phyloP scores from a whole-genome alignment of 2,329 filamentous ascomycete genomes.

The Curvularia sp. region DNA sequence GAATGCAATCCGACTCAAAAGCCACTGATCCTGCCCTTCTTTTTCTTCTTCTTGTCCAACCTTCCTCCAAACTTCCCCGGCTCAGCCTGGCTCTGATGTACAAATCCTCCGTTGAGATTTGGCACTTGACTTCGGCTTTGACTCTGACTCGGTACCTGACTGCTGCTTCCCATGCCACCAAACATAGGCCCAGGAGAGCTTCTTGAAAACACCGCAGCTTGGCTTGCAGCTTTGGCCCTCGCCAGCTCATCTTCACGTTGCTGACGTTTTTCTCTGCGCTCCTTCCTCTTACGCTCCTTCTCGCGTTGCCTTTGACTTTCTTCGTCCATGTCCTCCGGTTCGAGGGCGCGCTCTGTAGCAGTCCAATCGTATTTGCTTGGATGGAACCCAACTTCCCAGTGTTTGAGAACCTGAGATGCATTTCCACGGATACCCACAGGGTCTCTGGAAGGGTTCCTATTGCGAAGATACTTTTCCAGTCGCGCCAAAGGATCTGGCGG shows the following conservation, averaged over 20 bases:
- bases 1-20: constrained; percentile 23
- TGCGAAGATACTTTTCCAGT: constrained; percentile 48
- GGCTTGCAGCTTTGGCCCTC: constrained; percentile 29
- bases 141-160: constrained; percentile 30
- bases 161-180: constrained; percentile 31
- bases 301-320: constrained; percentile 48
- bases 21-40: constrained; percentile 46
- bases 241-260: constrained; percentile 47
- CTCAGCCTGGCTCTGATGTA: constrained; percentile 44
- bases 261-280: constrained; percentile 52
- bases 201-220: constrained; percentile 25
- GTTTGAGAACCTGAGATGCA: constrained; percentile 49
- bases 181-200: constrained; percentile 41
- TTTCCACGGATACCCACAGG: constrained; percentile 37
- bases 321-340: constrained; percentile 42
- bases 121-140: constrained; percentile 16
- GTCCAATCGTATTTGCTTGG: constrained; percentile 53
- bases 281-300: constrained; percentile 49
- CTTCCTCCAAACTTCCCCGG: constrained; percentile 46
- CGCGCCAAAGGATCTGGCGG: constrained; percentile 34
- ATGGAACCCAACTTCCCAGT: constrained; percentile 52
- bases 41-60: constrained; percentile 44
- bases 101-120: constrained; percentile 7
- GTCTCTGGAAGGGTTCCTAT: constrained; percentile 34
- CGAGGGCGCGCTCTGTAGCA: constrained; percentile 38